A percentile compares a stretch with the other conserved stretches of the same genome.
phyloP scores from a whole-genome alignment of 208 protist species.

The Endotrypanum monterogeii region DNA sequence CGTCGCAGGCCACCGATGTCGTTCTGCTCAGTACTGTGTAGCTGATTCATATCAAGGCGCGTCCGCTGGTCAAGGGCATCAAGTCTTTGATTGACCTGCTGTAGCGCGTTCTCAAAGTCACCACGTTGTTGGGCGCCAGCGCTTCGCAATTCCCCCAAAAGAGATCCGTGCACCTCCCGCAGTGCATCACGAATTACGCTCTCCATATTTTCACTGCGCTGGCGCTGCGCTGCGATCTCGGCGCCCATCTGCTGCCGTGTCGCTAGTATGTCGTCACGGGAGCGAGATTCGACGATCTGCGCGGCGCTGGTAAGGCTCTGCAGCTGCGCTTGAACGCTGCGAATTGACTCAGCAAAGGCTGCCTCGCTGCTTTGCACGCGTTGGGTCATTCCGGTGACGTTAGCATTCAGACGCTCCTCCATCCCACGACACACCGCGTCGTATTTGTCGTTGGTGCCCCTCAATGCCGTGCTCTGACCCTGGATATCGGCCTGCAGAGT shows the following conservation, averaged over 20 bases:
- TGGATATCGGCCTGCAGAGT: slow-evolving; percentile 61
- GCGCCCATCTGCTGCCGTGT: slow-evolving; percentile 59
- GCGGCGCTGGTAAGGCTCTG: slow-evolving; percentile 41
- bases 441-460: slow-evolving; percentile 55
- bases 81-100: slow-evolving; percentile 44
- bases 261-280: slow-evolving; percentile 46
- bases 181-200: slow-evolving; percentile 51
- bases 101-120: slow-evolving; percentile 30
- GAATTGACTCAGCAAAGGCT: slow-evolving; percentile 50
- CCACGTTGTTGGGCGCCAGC: slow-evolving; percentile 31
- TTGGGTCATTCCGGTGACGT: slow-evolving; percentile 50
- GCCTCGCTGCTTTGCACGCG: slow-evolving; percentile 53
- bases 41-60: slow-evolving; percentile 45
- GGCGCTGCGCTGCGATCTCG: slow-evolving; percentile 40
- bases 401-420: slow-evolving; percentile 68
- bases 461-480: slow-evolving; percentile 40
- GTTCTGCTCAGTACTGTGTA: slow-evolving; percentile 43
- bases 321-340: slow-evolving; percentile 46
- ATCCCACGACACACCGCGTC: slow-evolving; percentile 45
- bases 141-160: slow-evolving; percentile 52
- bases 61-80: slow-evolving; percentile 63
- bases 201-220: slow-evolving; percentile 62
- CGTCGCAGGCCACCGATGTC: slow-evolving; percentile 45
- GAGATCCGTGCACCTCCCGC: slow-evolving; percentile 52
- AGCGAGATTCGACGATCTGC: slow-evolving; percentile 57